phyloP scores from a whole-genome alignment of 805 yeast genomes.

The Kuraishia hungarica region DNA sequence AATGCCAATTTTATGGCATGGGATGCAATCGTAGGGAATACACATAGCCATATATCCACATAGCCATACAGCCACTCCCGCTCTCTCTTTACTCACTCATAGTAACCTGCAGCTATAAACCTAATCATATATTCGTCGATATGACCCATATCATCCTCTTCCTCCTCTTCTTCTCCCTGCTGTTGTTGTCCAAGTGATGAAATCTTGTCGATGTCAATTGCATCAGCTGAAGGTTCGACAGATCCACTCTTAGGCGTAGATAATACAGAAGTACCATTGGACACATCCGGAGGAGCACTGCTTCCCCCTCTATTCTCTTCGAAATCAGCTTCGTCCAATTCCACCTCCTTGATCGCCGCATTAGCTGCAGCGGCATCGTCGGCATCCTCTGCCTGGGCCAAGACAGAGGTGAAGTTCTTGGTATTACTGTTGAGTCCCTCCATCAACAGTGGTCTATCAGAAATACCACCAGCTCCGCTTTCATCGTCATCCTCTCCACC shows the following conservation, averaged over 20 bases:
- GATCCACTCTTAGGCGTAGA: neutral
- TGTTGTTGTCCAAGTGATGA: neutral
- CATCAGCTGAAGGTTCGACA: constrained; percentile 6
- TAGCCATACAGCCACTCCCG: neutral
- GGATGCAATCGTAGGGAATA: neutral
- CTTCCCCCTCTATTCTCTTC: constrained; percentile 30
- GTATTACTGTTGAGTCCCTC: constrained; percentile 40
- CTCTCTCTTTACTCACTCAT: constrained; percentile 32
- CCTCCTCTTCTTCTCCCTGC: constrained; percentile 10
- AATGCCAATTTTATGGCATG: neutral
- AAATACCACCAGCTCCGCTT: neutral
- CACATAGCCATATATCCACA: no score
- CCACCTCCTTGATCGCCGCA: constrained; percentile 78
- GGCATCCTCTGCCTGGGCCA: constrained; percentile 93
- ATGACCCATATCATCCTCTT: constrained; percentile 56
- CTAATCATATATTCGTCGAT: constrained; percentile 95
- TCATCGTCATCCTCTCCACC: constrained; percentile 11
- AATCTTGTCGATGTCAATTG: constrained; percentile 14
- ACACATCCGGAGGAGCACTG: constrained; percentile 10
- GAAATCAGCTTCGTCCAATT: constrained; percentile 81
- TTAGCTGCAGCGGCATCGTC: constrained; percentile 87
- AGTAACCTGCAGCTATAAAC: constrained; percentile 77
- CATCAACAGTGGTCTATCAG: constrained; percentile 14
- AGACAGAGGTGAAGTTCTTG: constrained; percentile 26
- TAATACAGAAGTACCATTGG: neutral